A percentile compares a stretch with the other conserved stretches of the same genome.
These are phyloP conservation scores for Colletotrichum gigasporum DNA, from an alignment of 2,329 filamentous ascomycete genomes.

Conservation along the genomic window DNA sequence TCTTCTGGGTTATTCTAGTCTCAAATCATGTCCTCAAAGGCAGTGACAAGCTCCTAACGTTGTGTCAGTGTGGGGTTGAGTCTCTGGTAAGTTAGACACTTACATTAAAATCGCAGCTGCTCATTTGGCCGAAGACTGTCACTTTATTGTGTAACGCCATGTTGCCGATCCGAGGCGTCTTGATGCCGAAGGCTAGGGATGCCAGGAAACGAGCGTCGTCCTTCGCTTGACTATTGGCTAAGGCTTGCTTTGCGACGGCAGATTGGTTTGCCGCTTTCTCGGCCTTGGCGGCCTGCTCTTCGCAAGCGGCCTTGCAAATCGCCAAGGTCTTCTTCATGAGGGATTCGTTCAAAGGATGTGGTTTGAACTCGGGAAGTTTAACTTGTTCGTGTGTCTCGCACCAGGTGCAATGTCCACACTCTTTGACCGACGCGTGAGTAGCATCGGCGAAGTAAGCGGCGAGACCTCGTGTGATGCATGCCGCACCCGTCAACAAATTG, in stretches of 20 bases:
- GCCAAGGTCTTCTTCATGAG: slow-evolving; percentile 55
- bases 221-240: slow-evolving; percentile 44
- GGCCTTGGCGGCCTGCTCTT: neutral
- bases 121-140: slow-evolving; percentile 18
- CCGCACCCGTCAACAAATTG: slow-evolving; percentile 59
- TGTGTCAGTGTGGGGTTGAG: neutral
- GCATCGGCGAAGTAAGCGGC: slow-evolving; percentile 67
- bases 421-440: slow-evolving; percentile 49
- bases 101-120: slow-evolving; percentile 18
- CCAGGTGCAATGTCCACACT: slow-evolving; percentile 66
- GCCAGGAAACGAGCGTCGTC: slow-evolving; percentile 69
- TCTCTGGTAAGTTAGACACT: neutral
- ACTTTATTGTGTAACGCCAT: slow-evolving; percentile 55
- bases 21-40: slow-evolving; percentile 15
- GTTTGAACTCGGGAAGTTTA: slow-evolving; percentile 48
- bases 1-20: too few species aligned
- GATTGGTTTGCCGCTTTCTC: neutral
- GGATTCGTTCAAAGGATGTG: slow-evolving; percentile 46
- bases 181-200: slow-evolving; percentile 69
- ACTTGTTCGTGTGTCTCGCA: slow-evolving; percentile 51
- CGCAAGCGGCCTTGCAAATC: slow-evolving; percentile 39
- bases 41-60: slow-evolving; percentile 1
- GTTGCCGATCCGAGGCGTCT: slow-evolving; percentile 61
- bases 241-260: neutral
- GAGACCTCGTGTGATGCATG: slow-evolving; percentile 62